A percentile compares a stretch with the other conserved stretches of the same genome.
These are phyloP conservation scores for Fusarium neocosmosporiellum DNA, from an alignment of 2,329 filamentous ascomycete genomes.

Conservation along the genomic window DNA sequence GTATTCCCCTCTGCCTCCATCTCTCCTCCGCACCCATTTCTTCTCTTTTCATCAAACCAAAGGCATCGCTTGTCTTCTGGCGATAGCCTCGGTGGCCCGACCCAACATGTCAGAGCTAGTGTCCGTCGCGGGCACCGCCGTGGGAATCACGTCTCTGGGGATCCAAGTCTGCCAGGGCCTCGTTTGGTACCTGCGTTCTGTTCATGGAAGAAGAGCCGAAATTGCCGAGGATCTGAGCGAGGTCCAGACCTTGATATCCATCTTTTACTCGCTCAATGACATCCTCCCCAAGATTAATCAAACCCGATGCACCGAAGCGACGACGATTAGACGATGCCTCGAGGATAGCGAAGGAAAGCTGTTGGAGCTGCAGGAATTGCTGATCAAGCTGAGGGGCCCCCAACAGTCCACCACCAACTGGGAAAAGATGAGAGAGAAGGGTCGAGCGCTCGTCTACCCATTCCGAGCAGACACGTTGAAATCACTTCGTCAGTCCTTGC, in stretches of 20 bases:
- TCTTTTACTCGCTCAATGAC: not conserved
- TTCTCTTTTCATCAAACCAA: not conserved
- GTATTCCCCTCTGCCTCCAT: not conserved
- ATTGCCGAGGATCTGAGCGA: not conserved
- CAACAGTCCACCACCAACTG: rapidly evolving
- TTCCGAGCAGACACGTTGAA: not conserved
- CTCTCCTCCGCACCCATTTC: not conserved
- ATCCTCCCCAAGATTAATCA: not conserved
- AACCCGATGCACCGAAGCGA: not conserved
- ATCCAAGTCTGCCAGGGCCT: slow-evolving; percentile 7
- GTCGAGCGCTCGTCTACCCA: not conserved
- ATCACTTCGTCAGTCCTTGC: not conserved
- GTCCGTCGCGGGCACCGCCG: not conserved
- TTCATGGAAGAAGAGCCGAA: not conserved
- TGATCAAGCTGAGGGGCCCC: not conserved
- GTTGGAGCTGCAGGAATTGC: not conserved
- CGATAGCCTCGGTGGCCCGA: not conserved
- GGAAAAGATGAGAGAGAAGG: not conserved
- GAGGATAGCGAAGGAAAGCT: not conserved
- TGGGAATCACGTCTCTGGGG: not conserved
- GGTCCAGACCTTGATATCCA: not conserved
- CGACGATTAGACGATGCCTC: not conserved
- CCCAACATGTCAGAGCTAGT: not conserved
- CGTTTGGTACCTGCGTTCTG: not conserved
- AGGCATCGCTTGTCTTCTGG: not conserved